Percentiles rank a stretch among this genome's conserved stretches.
Conservation (phyloP, 2,329 filamentous ascomycete species). For the Knufia petricola region DNA sequence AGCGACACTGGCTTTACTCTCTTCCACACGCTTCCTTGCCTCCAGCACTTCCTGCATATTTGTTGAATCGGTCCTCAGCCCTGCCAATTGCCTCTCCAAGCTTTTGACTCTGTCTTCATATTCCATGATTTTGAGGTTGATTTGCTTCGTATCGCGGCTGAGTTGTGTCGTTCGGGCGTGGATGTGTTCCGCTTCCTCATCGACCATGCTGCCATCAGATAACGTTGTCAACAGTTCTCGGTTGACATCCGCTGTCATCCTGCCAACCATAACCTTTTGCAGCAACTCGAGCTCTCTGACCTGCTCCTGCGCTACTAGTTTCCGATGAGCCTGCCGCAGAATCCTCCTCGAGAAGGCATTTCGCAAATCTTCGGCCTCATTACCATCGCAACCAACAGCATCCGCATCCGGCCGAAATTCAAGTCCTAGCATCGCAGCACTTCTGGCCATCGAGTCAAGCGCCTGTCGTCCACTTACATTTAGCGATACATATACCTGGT, state of each 20-base stretch:
- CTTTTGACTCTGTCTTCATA: constrained; percentile 47
- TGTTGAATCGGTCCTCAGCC: background rate
- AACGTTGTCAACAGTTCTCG: constrained; percentile 23
- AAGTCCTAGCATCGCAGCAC: constrained; percentile 41
- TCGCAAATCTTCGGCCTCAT: constrained; percentile 31
- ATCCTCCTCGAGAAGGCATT: constrained; percentile 29
- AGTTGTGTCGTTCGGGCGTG: constrained; percentile 64
- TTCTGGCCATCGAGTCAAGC: constrained; percentile 49
- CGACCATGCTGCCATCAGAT: constrained; percentile 22
- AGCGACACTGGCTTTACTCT: constrained; percentile 46
- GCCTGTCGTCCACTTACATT: constrained; percentile 39
- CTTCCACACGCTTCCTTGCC: constrained; percentile 24
- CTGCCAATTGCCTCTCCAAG: constrained; percentile 25
- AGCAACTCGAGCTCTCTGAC: constrained; percentile 47
- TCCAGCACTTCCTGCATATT: constrained; percentile 11
- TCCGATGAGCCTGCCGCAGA: constrained; percentile 46
- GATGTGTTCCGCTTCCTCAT: constrained; percentile 39
- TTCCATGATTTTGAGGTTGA: constrained; percentile 58
- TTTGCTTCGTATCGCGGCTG: constrained; percentile 59
- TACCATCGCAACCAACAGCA: constrained; percentile 39
- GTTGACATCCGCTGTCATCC: constrained; percentile 34
- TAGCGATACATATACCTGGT: background rate
- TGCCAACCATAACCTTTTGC: constrained; percentile 40
- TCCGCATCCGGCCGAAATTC: constrained; percentile 21
- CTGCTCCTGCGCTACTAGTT: constrained; percentile 47